A percentile compares a stretch with the other conserved stretches of the same genome.
Evolutionary conservation across 2,329 filamentous ascomycete species (phyloP).

Genomic region (Eurotiales sp.): DNA sequence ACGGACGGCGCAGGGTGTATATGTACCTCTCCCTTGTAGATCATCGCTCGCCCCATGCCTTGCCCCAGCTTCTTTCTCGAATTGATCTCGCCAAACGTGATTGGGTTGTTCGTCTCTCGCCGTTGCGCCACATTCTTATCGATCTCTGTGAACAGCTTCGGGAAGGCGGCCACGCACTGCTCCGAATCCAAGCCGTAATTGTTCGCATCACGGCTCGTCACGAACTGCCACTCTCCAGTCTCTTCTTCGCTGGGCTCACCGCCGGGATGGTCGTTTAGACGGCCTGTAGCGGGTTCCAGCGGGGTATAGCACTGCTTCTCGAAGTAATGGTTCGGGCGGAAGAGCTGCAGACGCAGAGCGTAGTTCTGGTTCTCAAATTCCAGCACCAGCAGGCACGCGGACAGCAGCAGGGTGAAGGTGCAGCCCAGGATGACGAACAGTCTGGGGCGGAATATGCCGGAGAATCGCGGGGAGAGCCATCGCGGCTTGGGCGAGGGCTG

Average conservation of each 20-base stretch:
- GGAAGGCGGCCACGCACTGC: slow-evolving; percentile 40
- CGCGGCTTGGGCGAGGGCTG: slow-evolving; percentile 1
- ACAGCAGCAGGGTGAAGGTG: background rate
- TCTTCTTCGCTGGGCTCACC: background rate
- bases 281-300: slow-evolving; percentile 3
- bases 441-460: slow-evolving; percentile 4
- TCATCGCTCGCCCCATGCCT: slow-evolving; percentile 35
- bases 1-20: too few species aligned
- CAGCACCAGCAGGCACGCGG: slow-evolving; percentile 6
- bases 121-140: slow-evolving; percentile 28
- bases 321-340: slow-evolving; percentile 13
- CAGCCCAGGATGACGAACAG: slow-evolving; percentile 5
- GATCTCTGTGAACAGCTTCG: slow-evolving; percentile 36
- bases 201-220: slow-evolving; percentile 29
- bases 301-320: slow-evolving; percentile 13
- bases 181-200: slow-evolving; percentile 34
- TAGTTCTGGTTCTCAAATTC: slow-evolving; percentile 13
- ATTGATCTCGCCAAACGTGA: slow-evolving; percentile 34
- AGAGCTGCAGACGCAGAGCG: slow-evolving; percentile 12
- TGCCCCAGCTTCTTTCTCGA: slow-evolving; percentile 26
- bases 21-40: slow-evolving; percentile 36
- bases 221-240: slow-evolving; percentile 31
- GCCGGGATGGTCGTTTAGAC: background rate
- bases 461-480: slow-evolving; percentile 10
- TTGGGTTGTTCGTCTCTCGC: slow-evolving; percentile 20